Conservation (phyloP, 345 rosid species). For the Cardamine resedifolia region DNA sequence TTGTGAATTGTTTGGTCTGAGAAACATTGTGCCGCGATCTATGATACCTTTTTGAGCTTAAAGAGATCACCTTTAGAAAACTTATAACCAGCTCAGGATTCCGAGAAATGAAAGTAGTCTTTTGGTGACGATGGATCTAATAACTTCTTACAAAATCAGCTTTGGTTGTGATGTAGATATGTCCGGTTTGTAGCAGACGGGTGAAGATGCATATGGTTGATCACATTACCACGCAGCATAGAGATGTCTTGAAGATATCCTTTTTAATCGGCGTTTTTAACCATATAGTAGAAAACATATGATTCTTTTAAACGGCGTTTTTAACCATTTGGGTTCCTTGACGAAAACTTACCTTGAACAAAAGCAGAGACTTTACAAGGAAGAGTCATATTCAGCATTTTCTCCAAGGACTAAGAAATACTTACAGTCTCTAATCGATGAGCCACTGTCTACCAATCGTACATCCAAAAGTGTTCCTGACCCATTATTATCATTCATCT, state of each 20-base stretch:
- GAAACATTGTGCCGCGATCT: too few relatives aligned
- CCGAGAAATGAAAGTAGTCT: background rate
- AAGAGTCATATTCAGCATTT: slow-evolving; percentile 42
- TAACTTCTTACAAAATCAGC: background rate
- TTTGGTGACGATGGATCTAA: background rate
- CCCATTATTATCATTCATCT: slow-evolving; percentile 60
- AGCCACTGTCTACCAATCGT: slow-evolving; percentile 34
- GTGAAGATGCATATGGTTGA: slow-evolving; percentile 41
- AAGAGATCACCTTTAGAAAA: too few relatives aligned
- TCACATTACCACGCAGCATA: slow-evolving; percentile 35
- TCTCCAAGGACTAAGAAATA: slow-evolving; percentile 48
- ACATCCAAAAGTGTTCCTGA: slow-evolving; percentile 53
- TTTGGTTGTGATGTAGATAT: slow-evolving; percentile 34
- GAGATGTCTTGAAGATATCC: slow-evolving; percentile 35
- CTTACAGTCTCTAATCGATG: slow-evolving; percentile 44
- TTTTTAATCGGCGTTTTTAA: background rate
- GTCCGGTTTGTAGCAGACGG: slow-evolving; percentile 37
- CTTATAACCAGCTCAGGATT: background rate
- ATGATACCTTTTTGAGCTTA: too few relatives aligned
- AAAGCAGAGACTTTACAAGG: slow-evolving; percentile 52
- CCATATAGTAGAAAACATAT: background rate
- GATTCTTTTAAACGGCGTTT: too few relatives aligned
- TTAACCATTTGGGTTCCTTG: slow-evolving; percentile 62
- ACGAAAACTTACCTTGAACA: slow-evolving; percentile 61
- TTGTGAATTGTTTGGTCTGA: too few relatives aligned